Conservation (phyloP, 2,329 filamentous ascomycete genomes). For the Fusarium proliferatum region DNA sequence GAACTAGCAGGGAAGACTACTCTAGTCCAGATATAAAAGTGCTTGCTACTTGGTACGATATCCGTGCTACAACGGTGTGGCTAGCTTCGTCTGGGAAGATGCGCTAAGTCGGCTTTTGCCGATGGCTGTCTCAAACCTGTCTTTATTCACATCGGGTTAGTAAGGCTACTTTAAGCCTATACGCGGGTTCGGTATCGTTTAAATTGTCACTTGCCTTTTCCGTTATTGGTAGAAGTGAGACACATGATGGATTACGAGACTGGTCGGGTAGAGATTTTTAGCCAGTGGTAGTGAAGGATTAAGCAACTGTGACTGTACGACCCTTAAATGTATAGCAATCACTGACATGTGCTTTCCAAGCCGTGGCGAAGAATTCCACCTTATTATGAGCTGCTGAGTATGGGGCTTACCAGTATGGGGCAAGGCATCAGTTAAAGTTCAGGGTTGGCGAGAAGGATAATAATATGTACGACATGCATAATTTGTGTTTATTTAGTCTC, state of each 20-base stretch:
- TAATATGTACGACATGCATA: background rate
- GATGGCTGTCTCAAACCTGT: background rate
- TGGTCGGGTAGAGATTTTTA: background rate
- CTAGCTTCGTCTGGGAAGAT: background rate
- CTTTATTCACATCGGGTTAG: too few species aligned
- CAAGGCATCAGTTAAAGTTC: background rate
- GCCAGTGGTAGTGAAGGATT: accelerated
- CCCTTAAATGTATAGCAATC: accelerated
- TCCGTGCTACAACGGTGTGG: background rate
- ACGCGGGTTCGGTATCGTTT: background rate
- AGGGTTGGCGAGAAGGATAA: background rate
- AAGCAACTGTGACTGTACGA: accelerated
- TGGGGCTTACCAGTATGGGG: too few species aligned
- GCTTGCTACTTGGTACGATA: background rate
- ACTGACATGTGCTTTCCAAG: background rate
- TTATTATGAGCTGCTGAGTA: too few species aligned
- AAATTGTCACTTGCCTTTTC: background rate
- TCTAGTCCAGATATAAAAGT: background rate
- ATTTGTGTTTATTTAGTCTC: background rate
- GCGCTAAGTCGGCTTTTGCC: background rate
- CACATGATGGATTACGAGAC: background rate
- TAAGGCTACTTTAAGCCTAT: background rate
- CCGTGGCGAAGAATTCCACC: background rate
- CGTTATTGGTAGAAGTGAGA: background rate
- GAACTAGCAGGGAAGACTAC: background rate